Percentiles rank a stretch among this genome's conserved stretches.
These are phyloP conservation scores for Polychaeton citri DNA, from an alignment of 2,329 filamentous ascomycete species.

Conservation along the genomic window DNA sequence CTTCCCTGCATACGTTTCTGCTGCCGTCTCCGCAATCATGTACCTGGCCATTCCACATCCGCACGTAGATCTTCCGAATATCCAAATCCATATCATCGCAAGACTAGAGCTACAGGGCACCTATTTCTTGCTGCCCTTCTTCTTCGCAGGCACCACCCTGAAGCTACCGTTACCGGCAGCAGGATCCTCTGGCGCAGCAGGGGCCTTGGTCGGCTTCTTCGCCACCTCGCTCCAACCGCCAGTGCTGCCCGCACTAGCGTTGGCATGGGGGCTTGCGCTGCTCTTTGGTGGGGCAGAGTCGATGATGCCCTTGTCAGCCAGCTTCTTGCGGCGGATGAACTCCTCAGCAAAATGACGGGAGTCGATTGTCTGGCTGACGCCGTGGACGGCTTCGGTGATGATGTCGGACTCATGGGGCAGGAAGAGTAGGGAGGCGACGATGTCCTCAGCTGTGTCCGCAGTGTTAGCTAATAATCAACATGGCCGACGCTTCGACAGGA, in stretches of 20 bases:
- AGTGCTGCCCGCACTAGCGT: conserved; percentile 27
- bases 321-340: conserved; percentile 82
- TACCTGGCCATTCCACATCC: neutral
- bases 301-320: conserved; percentile 82
- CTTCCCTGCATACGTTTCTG: no score
- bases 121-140: conserved; percentile 52
- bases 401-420: conserved; percentile 67
- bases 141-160: conserved; percentile 82
- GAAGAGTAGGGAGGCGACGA: conserved; percentile 60
- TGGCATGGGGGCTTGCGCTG: conserved; percentile 37
- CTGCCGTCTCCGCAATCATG: no score
- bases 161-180: conserved; percentile 49
- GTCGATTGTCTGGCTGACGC: conserved; percentile 76
- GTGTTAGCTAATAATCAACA: conserved; percentile 22
- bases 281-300: conserved; percentile 45
- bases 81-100: neutral
- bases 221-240: conserved; percentile 94
- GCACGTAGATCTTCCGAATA: no score
- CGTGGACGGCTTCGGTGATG: conserved; percentile 83
- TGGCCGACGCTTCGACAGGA: conserved; percentile 4
- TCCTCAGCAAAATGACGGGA: conserved; percentile 88
- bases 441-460: conserved; percentile 57
- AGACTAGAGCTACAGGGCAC: conserved; percentile 1
- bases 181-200: conserved; percentile 24
- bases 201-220: conserved; percentile 53